Percentiles rank a stretch among this genome's conserved stretches.
Evolutionary conservation across 1,284 basidiomycete species (phyloP).

Genomic region (Spongispora temasekensis): DNA sequence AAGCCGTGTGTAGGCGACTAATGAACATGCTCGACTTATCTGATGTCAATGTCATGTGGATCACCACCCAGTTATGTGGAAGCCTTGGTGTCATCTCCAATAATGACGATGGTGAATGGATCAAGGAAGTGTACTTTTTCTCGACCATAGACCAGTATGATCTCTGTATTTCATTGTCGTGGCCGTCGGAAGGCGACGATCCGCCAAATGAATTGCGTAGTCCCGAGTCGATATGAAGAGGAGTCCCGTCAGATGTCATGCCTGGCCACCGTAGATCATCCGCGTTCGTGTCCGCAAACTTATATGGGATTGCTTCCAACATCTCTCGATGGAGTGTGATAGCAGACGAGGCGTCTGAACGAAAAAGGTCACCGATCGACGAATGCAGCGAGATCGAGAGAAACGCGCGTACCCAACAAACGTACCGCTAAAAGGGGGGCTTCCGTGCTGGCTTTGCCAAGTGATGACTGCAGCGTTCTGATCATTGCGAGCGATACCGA

Average conservation of each 20-base stretch:
- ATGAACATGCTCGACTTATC: slow-evolving; percentile 86
- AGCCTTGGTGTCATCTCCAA: slow-evolving; percentile 42
- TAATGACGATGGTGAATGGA: slow-evolving; percentile 22
- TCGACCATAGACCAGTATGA: slow-evolving; percentile 39
- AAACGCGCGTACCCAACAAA: slow-evolving; percentile 59
- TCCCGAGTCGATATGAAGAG: slow-evolving; percentile 27
- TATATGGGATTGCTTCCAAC: slow-evolving; percentile 67
- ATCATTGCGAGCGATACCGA: slow-evolving; percentile 72
- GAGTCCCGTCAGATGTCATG: slow-evolving; percentile 45
- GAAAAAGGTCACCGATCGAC: not conserved
- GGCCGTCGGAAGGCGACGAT: slow-evolving; percentile 27
- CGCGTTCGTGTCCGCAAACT: slow-evolving; percentile 48
- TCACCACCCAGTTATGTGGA: slow-evolving; percentile 82
- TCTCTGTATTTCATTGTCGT: slow-evolving; percentile 40
- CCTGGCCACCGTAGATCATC: slow-evolving; percentile 75
- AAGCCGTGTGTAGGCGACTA: slow-evolving; percentile 68
- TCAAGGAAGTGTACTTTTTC: slow-evolving; percentile 33
- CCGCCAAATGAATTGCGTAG: slow-evolving; percentile 6
- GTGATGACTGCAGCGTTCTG: slow-evolving; percentile 73
- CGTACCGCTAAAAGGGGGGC: slow-evolving; percentile 58
- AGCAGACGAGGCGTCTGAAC: slow-evolving; percentile 63
- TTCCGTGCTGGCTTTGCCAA: slow-evolving; percentile 58
- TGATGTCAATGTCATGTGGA: slow-evolving; percentile 82
- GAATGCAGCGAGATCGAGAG: not conserved
- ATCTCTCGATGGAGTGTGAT: slow-evolving; percentile 83